These are phyloP conservation scores for Exutisphaerella laricina DNA, from an alignment of 2,329 filamentous ascomycete species.

Conservation along the genomic window DNA sequence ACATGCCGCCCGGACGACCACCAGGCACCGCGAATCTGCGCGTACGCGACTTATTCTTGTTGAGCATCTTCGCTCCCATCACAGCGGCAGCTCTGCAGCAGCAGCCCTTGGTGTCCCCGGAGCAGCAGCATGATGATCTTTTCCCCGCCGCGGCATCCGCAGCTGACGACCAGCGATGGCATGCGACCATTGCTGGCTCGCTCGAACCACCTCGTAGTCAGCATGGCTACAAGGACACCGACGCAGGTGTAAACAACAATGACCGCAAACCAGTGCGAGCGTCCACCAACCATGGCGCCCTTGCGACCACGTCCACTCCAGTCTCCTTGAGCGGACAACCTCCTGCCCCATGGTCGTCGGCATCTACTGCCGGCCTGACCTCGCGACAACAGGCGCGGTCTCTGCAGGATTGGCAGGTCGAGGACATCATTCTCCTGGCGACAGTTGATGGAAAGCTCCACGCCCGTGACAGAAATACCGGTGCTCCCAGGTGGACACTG, in stretches of 20 bases:
- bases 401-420: conserved; percentile 98
- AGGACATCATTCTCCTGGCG: conserved; percentile 99
- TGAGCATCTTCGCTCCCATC: conserved; percentile 29
- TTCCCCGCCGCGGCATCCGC: conserved; percentile 19
- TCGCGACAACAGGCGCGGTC: conserved; percentile 92
- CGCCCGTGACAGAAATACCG: conserved; percentile 81
- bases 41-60: conserved; percentile 28
- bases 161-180: conserved; percentile 15
- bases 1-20: conserved; percentile 30
- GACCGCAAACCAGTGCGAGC: conserved; percentile 27
- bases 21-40: conserved; percentile 25
- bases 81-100: conserved; percentile 37
- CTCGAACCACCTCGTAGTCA: conserved; percentile 26
- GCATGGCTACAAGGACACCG: conserved; percentile 26
- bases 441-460: conserved; percentile 97
- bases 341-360: conserved; percentile 55
- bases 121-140: conserved; percentile 15
- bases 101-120: conserved; percentile 24
- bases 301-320: conserved; percentile 90
- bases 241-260: conserved; percentile 15
- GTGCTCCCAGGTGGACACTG: conserved; percentile 77
- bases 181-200: conserved; percentile 20
- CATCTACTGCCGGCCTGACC: conserved; percentile 54
- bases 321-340: conserved; percentile 83
- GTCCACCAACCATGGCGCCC: conserved; percentile 63